Conservation (phyloP, 352 stramenopile species). For the Globisporangium viniferum region DNA sequence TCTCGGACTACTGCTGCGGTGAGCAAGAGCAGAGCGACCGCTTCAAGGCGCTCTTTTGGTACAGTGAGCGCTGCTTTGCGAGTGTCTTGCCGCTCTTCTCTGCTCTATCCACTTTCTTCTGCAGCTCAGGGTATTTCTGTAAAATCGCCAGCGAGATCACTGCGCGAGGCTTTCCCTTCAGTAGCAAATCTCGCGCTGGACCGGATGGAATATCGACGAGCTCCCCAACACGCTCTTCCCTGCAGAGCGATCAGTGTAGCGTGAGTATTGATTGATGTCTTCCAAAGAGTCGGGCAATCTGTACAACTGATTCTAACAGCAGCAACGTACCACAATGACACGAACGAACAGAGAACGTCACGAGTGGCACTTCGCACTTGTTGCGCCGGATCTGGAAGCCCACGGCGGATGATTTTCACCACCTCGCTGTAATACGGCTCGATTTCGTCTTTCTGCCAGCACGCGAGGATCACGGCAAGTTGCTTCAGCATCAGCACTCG, state of each 20-base stretch:
- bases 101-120: constrained; percentile 5
- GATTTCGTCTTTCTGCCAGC: constrained; percentile 50
- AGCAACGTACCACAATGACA: constrained; percentile 42
- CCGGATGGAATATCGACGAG: constrained; percentile 40
- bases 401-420: constrained; percentile 44
- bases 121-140: constrained; percentile 34
- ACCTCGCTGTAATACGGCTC: constrained; percentile 42
- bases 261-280: constrained; percentile 2
- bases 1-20: constrained; percentile 61
- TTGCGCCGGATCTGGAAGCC: constrained; percentile 39
- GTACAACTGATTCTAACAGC: not conserved
- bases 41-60: constrained; percentile 43
- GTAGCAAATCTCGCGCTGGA: constrained; percentile 33
- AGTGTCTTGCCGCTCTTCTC: constrained; percentile 11
- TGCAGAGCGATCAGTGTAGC: constrained; percentile 10
- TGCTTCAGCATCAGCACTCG: constrained; percentile 56
- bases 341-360: constrained; percentile 43
- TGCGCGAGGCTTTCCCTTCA: constrained; percentile 47
- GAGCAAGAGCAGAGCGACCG: constrained; percentile 44
- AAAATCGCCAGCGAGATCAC: constrained; percentile 41
- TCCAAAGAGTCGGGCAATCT: not conserved
- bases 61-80: constrained; percentile 20
- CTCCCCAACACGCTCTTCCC: constrained; percentile 49
- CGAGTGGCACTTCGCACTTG: constrained; percentile 43
- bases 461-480: constrained; percentile 47